Percentiles rank a stretch among this genome's conserved stretches.
Evolutionary conservation across 257 asterid species (phyloP).

Genomic region (Penstemon barbatus): DNA sequence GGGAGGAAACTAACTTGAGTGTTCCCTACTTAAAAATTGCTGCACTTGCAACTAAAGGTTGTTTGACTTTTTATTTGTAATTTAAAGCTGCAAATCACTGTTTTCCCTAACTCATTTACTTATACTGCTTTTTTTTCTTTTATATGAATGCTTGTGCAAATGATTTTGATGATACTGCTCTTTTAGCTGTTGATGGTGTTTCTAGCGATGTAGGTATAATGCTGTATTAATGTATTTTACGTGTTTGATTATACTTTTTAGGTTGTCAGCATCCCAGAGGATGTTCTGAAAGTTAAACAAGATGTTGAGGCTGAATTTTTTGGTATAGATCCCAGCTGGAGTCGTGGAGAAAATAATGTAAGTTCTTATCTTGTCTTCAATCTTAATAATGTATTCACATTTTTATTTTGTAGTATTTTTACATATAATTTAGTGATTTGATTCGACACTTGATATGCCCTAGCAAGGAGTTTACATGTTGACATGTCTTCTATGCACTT

Average conservation of each 20-base stretch:
- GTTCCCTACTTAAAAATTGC: neutral
- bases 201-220: neutral
- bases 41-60: neutral
- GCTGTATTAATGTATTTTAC: neutral
- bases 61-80: neutral
- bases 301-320: slow-evolving; percentile 62
- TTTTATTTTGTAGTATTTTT: neutral
- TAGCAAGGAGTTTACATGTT: neutral
- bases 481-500: slow-evolving; percentile 3
- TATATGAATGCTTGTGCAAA: neutral
- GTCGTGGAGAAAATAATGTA: slow-evolving; percentile 45
- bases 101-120: neutral
- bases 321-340: slow-evolving; percentile 53
- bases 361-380: slow-evolving; percentile 22
- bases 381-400: neutral
- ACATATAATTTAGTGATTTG: neutral
- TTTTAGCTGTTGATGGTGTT: neutral
- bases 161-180: neutral
- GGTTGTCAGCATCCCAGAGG: slow-evolving; percentile 46
- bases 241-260: slow-evolving; percentile 26
- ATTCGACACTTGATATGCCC: neutral
- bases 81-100: neutral
- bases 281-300: slow-evolving; percentile 47
- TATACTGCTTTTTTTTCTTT: neutral
- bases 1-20: neutral